Base-by-base conservation (phyloP, 257 asterid genomes). In the Salvia rosmarinus region DNA sequence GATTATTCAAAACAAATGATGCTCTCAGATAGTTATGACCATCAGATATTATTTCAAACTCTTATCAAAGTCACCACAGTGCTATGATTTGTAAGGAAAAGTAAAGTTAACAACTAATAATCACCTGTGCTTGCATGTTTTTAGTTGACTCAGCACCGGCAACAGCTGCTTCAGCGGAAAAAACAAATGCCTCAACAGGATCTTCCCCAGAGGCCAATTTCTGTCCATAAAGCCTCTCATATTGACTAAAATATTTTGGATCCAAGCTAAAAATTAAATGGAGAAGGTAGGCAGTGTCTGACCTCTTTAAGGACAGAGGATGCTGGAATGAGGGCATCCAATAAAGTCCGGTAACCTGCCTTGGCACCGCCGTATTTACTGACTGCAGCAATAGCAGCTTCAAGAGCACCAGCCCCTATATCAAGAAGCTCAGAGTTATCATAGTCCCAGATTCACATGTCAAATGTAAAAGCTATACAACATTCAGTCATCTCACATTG, bases 281-380 rank as follows among this genome's bases (percentile, higher is more conserved):
- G 28, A 66, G 17, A 74, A 50, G 71, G 39, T 65, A 8, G 32
- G 30, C 23, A 12, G 47, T 19, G 32, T 61, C 78, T 46, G 54
- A 94, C 98, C 98, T 94, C 96, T 63, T 88, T 91, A 43, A 94
- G 91, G 47, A 78, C 88, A 21, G 87, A 76, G 14, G 83, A 84
- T 10, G 98, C 98, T 59, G 98, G 98, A 74, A 91, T 84, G 73
- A 94, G 95, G 56, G 97, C 98, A 79, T 94, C 97, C 84, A 91
- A 76, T 67, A 94, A 72, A 10, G 98, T 94, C 63, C 98, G 94
- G 32, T 84, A 89, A 64, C 98, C 98, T n/a, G 87, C 96, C 77
- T 82, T 85, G 57, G 98, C 98, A 70, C 97, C 97, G 4, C 97
- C 97, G 71, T 94, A 94, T 82, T 86, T 94, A 81, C 95, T 86